Evolutionary conservation across 2,329 filamentous ascomycete genomes (phyloP).

Genomic region (Fusarium verticillioides): DNA sequence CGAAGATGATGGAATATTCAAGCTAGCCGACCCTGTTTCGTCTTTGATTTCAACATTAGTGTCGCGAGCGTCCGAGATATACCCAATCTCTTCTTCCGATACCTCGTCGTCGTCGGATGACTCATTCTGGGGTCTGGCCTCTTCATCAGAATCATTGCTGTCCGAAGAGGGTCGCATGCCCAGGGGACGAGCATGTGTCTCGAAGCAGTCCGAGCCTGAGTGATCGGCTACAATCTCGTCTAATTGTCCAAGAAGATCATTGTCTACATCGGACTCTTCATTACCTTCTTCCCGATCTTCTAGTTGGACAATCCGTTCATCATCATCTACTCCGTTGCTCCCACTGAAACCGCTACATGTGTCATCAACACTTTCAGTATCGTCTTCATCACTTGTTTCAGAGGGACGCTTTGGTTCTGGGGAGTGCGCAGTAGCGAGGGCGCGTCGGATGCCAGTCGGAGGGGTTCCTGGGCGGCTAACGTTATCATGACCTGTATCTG

Average conservation of each 20-base stretch:
- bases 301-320: not conserved
- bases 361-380: not conserved
- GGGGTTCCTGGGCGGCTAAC: not conserved
- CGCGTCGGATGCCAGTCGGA: not conserved
- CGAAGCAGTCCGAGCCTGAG: not conserved
- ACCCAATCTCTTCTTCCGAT: slow-evolving; percentile 1
- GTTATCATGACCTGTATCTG: not conserved
- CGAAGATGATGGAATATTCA: not conserved
- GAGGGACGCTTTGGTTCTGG: too few species aligned
- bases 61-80: not conserved
- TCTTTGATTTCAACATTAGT: not conserved
- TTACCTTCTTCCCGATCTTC: not conserved
- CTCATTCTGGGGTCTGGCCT: not conserved
- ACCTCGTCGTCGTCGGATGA: not conserved
- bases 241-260: not conserved
- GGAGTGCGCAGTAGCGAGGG: too few species aligned
- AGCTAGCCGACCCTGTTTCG: not conserved
- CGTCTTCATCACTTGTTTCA: not conserved
- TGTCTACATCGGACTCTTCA: not conserved
- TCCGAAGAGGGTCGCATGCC: not conserved
- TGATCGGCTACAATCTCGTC: not conserved
- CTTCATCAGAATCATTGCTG: not conserved
- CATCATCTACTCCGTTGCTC: not conserved
- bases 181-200: not conserved
- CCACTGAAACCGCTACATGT: not conserved